Evolutionary conservation across 768 basidiomycete species (phyloP).

Genomic region (Lactarius indigo): DNA sequence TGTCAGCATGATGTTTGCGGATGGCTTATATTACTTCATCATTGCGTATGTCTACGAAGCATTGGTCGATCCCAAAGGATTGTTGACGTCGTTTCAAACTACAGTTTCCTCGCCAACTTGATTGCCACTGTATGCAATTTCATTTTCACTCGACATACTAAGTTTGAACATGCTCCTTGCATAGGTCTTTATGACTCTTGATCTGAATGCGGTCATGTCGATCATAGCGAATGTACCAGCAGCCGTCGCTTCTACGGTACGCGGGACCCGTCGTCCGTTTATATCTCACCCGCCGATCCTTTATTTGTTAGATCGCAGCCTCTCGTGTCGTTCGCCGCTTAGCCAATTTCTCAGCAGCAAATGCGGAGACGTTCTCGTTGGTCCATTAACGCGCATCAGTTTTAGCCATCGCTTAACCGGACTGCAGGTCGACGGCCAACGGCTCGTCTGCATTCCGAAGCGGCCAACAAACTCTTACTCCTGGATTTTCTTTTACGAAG

Average conservation of each 20-base stretch:
- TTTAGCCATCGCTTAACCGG: constrained; percentile 22
- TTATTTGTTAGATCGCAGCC: constrained; percentile 46
- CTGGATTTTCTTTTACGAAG: constrained; percentile 20
- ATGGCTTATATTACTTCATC: constrained; percentile 72
- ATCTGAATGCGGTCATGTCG: constrained; percentile 65
- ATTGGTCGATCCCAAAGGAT: constrained; percentile 28
- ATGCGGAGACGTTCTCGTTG: constrained; percentile 33
- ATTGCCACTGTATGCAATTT: constrained; percentile 35
- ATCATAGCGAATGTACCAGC: constrained; percentile 66
- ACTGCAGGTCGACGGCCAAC: constrained; percentile 25
- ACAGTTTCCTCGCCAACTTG: constrained; percentile 40
- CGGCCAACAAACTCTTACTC: constrained; percentile 8
- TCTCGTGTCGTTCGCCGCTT: constrained; percentile 58
- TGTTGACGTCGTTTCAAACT: constrained; percentile 15
- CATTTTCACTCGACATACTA: background rate
- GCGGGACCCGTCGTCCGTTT: background rate
- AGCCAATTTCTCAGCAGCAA: constrained; percentile 41
- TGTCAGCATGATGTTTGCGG: constrained; percentile 61
- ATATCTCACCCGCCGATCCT: background rate
- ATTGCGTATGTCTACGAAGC: constrained; percentile 51
- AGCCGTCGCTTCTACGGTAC: constrained; percentile 30
- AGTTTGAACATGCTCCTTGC: constrained; percentile 30
- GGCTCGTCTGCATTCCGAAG: constrained; percentile 24
- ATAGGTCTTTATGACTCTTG: constrained; percentile 62
- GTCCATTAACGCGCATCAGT: constrained; percentile 6